These are phyloP conservation scores for Serendipita vermifera DNA, from an alignment of 768 basidiomycete genomes.

Conservation along the genomic window DNA sequence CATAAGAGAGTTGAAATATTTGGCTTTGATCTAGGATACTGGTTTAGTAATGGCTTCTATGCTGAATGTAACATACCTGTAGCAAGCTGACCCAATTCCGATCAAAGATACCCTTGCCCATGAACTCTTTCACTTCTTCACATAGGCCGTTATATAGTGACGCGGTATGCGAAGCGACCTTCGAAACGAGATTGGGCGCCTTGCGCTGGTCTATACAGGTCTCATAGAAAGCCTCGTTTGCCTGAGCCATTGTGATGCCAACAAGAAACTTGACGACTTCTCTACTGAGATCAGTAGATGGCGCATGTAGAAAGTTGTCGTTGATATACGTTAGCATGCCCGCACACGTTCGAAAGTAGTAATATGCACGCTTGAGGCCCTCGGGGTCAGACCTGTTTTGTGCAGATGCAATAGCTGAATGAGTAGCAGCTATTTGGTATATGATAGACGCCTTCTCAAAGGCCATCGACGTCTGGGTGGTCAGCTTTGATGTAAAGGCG, in stretches of 20 bases:
- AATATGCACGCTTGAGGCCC: conserved; percentile 84
- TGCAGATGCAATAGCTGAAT: conserved; percentile 77
- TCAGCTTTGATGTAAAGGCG: conserved; percentile 89
- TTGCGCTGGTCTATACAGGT: conserved; percentile 93
- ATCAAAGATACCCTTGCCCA: conserved; percentile 92
- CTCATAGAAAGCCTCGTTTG: conserved; percentile 92
- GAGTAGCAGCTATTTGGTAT: conserved; percentile 89
- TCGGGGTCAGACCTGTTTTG: conserved; percentile 83
- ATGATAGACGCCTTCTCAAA: conserved; percentile 97
- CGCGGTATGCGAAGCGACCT: conserved; percentile 74
- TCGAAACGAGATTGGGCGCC: conserved; percentile 56
- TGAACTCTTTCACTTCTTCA: conserved; percentile 93
- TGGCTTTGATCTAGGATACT: conserved; percentile 64
- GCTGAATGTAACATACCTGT: conserved; percentile 37
- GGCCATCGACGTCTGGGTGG: conserved; percentile 89
- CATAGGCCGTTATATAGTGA: conserved; percentile 66
- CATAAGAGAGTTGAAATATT: conserved; percentile 72
- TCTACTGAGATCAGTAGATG: conserved; percentile 83
- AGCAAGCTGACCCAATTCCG: conserved; percentile 83
- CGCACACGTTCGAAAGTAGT: conserved; percentile 77
- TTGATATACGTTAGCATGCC: conserved; percentile 99
- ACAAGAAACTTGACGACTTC: conserved; percentile 92
- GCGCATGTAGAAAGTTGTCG: conserved; percentile 97
- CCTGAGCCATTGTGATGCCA: conserved; percentile 80
- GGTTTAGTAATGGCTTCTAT: background rate